These are phyloP conservation scores for Colletotrichum truncatum DNA, from an alignment of 2,329 filamentous ascomycete genomes.

Conservation along the genomic window DNA sequence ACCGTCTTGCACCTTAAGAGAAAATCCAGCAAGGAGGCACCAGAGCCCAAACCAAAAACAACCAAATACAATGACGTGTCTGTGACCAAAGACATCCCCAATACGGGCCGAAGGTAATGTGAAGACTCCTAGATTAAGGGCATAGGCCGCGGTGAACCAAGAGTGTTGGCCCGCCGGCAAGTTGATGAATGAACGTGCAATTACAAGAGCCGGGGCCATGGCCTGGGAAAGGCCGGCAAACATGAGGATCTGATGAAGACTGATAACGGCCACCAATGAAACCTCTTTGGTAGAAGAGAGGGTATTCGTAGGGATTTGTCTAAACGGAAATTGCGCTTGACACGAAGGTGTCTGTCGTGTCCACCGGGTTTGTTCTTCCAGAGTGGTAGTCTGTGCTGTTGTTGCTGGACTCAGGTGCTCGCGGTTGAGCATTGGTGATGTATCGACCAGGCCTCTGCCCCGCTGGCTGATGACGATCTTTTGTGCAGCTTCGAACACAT, in stretches of 20 bases:
- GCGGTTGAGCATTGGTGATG: neutral
- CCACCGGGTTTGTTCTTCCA: neutral
- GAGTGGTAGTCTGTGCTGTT: neutral
- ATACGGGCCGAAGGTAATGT: slow-evolving; percentile 65
- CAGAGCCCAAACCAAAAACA: slow-evolving; percentile 64
- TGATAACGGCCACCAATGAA: neutral
- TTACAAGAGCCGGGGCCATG: neutral
- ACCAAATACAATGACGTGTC: slow-evolving; percentile 61
- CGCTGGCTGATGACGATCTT: slow-evolving; percentile 11
- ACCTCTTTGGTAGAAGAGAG: neutral
- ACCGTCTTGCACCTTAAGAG: slow-evolving; percentile 31
- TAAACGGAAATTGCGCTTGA: neutral
- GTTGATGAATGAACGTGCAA: neutral
- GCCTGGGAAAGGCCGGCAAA: neutral
- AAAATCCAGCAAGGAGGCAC: slow-evolving; percentile 58
- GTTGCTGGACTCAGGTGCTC: neutral
- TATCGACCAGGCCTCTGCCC: neutral
- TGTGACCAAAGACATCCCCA: slow-evolving; percentile 67
- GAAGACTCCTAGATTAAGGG: slow-evolving; percentile 64
- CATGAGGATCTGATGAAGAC: slow-evolving; percentile 2
- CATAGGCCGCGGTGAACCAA: slow-evolving; percentile 68
- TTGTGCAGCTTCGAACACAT: slow-evolving; percentile 5
- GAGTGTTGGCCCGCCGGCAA: slow-evolving; percentile 48
- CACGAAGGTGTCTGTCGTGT: neutral
- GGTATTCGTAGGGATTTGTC: neutral